Conservation (phyloP, 2,329 filamentous ascomycete genomes). For the Ophiosphaerella herpotricha region DNA sequence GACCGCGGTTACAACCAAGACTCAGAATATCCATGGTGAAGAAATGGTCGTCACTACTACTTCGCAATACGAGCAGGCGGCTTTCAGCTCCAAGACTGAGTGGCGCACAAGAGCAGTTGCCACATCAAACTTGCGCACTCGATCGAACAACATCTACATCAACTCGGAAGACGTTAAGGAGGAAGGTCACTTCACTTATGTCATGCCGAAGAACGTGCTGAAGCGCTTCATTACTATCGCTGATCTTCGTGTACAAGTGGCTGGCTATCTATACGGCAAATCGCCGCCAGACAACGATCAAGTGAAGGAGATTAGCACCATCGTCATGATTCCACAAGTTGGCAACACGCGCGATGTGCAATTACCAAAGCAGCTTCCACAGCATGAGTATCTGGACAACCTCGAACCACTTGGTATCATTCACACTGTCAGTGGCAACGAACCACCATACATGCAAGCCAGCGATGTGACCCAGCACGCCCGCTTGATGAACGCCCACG, state of each 20-base stretch:
- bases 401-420: conserved; percentile 94
- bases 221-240: conserved; percentile 98
- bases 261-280: conserved; percentile 90
- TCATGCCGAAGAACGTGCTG: conserved; percentile 98
- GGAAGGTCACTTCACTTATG: conserved; percentile 87
- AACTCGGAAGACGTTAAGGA: conserved; percentile 92
- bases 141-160: conserved; percentile 98
- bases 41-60: conserved; percentile 98
- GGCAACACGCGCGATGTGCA: conserved; percentile 91
- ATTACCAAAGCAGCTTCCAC: conserved; percentile 84
- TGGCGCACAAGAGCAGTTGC: conserved; percentile 97
- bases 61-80: conserved; percentile 96
- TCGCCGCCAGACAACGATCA: conserved; percentile 94
- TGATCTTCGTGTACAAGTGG: conserved; percentile 93
- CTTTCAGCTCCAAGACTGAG: conserved; percentile 97
- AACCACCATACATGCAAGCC: conserved; percentile 94
- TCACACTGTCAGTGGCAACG: conserved; percentile 92
- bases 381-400: conserved; percentile 84
- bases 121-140: conserved; percentile 89
- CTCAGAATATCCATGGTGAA: conserved; percentile 93
- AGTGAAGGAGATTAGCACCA: conserved; percentile 95
- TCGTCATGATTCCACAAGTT: conserved; percentile 97
- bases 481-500: conserved; percentile 82
- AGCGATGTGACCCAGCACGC: conserved; percentile 94
- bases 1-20: conserved; percentile 97